Conservation (phyloP, 441 rosid genomes). For the Aleurites moluccanus region DNA sequence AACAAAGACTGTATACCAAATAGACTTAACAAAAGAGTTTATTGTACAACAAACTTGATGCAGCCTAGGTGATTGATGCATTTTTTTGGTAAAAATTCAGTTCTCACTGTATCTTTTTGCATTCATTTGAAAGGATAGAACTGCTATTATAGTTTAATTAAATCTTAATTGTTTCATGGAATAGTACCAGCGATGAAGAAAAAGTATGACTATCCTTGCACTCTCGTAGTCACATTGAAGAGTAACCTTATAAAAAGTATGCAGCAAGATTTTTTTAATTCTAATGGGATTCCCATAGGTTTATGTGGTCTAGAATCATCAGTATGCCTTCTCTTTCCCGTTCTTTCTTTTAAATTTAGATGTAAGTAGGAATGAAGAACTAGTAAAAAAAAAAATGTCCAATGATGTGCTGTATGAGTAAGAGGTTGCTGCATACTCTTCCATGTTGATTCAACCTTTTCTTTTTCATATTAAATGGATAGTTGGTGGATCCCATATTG, state of each 20-base stretch:
- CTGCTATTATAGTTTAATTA: not conserved
- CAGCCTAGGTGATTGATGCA: slow-evolving; percentile 2
- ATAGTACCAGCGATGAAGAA: not conserved
- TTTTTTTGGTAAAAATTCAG: not conserved
- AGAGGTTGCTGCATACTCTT: not conserved
- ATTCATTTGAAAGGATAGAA: not conserved
- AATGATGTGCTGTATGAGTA: not conserved
- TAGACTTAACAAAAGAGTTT: not conserved
- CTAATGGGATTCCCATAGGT: not conserved
- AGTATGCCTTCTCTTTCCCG: not conserved
- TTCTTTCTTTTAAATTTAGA: not conserved
- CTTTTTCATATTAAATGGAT: not conserved
- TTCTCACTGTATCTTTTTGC: not conserved
- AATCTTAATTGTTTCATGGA: not conserved
- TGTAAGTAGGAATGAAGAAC: not conserved
- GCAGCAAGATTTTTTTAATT: not conserved
- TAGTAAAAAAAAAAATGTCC: not conserved
- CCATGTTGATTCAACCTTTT: not conserved
- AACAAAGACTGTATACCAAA: not conserved
- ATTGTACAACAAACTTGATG: not conserved
- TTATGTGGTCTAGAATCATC: not conserved
- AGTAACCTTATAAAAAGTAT: not conserved
- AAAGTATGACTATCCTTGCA: not conserved
- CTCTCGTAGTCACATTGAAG: not conserved
- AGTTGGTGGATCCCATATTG: not conserved